phyloP scores from a whole-genome alignment of 2,329 filamentous ascomycete genomes.

The Mycosphaerella sp. region DNA sequence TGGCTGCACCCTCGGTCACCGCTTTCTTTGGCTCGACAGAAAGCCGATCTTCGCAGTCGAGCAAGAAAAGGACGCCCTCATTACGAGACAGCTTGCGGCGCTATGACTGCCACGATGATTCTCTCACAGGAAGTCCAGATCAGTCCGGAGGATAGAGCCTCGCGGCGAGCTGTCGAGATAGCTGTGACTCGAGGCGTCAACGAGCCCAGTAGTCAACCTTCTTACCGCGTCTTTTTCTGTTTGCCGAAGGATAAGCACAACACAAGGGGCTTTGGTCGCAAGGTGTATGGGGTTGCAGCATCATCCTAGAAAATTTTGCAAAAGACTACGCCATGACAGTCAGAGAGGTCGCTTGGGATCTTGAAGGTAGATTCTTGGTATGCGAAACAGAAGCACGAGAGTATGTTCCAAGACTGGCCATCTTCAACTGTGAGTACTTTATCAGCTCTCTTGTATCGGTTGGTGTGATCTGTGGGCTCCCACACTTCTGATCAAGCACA shows the following conservation, averaged over 20 bases:
- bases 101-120: conserved; percentile 25
- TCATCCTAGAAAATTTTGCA: conserved; percentile 43
- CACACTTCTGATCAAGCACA: conserved; percentile 1
- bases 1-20: conserved; percentile 38
- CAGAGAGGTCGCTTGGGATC: conserved; percentile 45
- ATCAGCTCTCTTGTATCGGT: too few relatives aligned
- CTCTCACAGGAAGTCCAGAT: conserved; percentile 48
- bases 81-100: conserved; percentile 41
- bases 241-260: conserved; percentile 47
- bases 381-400: conserved; percentile 34
- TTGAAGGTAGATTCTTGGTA: conserved; percentile 45
- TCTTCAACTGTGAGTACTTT: conserved; percentile 39
- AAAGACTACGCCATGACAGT: conserved; percentile 28
- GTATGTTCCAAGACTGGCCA: conserved; percentile 34
- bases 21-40: conserved; percentile 32
- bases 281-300: conserved; percentile 49
- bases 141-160: conserved; percentile 35
- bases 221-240: conserved; percentile 42
- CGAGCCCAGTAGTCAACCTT: conserved; percentile 27
- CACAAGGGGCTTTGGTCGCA: conserved; percentile 45
- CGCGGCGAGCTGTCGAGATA: conserved; percentile 35
- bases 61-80: not conserved
- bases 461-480: not conserved
- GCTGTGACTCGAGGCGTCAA: conserved; percentile 31
- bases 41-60: not conserved